Percentiles rank a stretch among this genome's conserved stretches.
phyloP scores from a whole-genome alignment of 2,329 filamentous ascomycete genomes.

The Lithohypha guttulata region DNA sequence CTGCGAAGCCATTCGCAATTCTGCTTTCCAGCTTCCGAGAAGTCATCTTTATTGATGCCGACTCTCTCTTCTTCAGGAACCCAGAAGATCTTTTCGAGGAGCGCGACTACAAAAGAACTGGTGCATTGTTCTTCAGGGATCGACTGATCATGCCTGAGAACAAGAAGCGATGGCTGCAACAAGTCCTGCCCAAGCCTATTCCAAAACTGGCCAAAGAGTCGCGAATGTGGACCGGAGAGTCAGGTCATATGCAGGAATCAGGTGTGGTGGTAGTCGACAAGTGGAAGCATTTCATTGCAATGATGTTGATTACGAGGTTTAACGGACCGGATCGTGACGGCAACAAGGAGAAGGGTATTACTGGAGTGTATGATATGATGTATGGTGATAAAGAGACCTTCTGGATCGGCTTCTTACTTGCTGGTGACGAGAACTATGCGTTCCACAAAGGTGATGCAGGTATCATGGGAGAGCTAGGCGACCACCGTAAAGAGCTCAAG shows the following conservation, averaged over 20 bases:
- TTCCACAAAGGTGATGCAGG: conserved; percentile 33
- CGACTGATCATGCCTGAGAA: conserved; percentile 32
- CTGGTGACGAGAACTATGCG: conserved; percentile 32
- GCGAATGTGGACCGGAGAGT: conserved; percentile 21
- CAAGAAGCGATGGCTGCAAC: conserved; percentile 31
- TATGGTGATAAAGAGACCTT: conserved; percentile 43
- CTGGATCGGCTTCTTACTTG: conserved; percentile 40
- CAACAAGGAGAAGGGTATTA: conserved; percentile 26
- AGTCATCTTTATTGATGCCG: conserved; percentile 39
- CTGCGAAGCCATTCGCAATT: conserved; percentile 38
- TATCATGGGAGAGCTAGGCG: conserved; percentile 16
- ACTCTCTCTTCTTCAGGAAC: conserved; percentile 35
- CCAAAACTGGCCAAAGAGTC: conserved; percentile 30
- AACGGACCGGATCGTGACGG: conserved; percentile 36
- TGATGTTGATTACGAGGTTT: conserved; percentile 29
- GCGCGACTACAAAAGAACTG: conserved; percentile 31
- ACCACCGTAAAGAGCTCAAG: conserved; percentile 2
- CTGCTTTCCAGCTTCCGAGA: conserved; percentile 39
- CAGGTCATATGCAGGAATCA: conserved; percentile 31
- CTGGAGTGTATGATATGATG: conserved; percentile 39
- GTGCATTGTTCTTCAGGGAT: conserved; percentile 39
- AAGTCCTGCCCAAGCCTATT: conserved; percentile 35
- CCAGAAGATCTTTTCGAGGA: conserved; percentile 35
- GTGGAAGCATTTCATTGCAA: conserved; percentile 35
- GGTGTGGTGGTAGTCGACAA: conserved; percentile 40